phyloP scores from a whole-genome alignment of 176 grass and related monocot species.

The Carex littledalei region DNA sequence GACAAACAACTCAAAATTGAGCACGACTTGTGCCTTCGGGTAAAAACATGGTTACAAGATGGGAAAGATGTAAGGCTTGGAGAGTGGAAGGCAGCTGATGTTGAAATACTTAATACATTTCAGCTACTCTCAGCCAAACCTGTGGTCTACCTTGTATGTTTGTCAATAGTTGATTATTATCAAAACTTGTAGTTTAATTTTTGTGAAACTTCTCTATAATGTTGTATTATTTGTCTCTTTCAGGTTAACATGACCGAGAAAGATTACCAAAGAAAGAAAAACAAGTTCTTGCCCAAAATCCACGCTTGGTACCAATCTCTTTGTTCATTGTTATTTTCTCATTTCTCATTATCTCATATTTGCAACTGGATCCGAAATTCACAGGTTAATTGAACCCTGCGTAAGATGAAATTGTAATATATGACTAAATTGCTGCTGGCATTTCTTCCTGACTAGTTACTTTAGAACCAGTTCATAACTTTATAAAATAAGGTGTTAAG shows the following conservation, averaged over 20 bases:
- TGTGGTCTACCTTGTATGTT: slow-evolving; percentile 85
- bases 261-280: slow-evolving; percentile 97
- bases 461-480: not conserved
- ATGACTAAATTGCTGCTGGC: not conserved
- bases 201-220: not conserved
- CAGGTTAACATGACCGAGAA: slow-evolving; percentile 99
- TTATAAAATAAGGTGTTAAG: not conserved
- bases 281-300: slow-evolving; percentile 97
- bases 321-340: not conserved
- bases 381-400: not conserved
- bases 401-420: not conserved
- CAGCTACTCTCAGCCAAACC: slow-evolving; percentile 89
- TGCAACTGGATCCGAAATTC: slow-evolving; percentile 6
- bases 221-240: slow-evolving; percentile 25
- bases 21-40: slow-evolving; percentile 80
- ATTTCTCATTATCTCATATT: not conserved
- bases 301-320: slow-evolving; percentile 70
- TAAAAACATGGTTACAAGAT: slow-evolving; percentile 47
- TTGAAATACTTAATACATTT: slow-evolving; percentile 95
- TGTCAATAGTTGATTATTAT: slow-evolving; percentile 20
- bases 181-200: not conserved
- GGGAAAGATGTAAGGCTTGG: slow-evolving; percentile 86
- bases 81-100: slow-evolving; percentile 89
- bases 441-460: not conserved
- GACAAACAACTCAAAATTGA: slow-evolving; percentile 95